Percentiles rank a stretch among this genome's conserved stretches.
phyloP scores from a whole-genome alignment of 139 green algal genomes.

The Bryopsis sp. region DNA sequence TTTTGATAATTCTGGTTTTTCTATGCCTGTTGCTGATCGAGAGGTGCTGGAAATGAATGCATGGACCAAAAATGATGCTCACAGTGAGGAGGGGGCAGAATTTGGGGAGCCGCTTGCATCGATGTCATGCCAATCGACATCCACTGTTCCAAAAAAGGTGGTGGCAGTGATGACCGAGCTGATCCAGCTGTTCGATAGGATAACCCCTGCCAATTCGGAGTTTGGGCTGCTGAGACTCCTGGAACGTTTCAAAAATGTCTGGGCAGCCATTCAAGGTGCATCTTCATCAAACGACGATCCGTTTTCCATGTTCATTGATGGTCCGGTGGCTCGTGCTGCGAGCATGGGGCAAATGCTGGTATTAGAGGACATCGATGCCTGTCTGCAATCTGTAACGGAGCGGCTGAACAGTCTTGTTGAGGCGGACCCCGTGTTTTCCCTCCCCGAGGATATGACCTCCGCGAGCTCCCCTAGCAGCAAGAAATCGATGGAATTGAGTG shows the following conservation, averaged over 20 bases:
- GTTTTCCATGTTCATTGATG: conserved; percentile 32
- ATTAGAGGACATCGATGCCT: conserved; percentile 31
- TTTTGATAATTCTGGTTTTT: too few species aligned
- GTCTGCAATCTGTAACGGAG: conserved; percentile 30
- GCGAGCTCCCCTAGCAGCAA: not conserved
- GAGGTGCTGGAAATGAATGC: too few species aligned
- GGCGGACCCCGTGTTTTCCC: conserved; percentile 24
- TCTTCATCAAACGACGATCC: not conserved
- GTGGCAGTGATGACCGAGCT: too few species aligned
- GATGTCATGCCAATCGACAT: too few species aligned
- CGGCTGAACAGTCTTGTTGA: conserved; percentile 35
- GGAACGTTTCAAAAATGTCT: not conserved
- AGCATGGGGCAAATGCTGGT: conserved; percentile 26
- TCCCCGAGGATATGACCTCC: conserved; percentile 26
- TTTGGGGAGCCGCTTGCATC: too few species aligned
- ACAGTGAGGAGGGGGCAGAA: too few species aligned
- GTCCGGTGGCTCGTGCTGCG: conserved; percentile 24
- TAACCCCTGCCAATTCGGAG: not conserved
- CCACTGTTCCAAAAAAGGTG: too few species aligned
- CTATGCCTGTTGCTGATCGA: too few species aligned
- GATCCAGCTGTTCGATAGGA: too few species aligned
- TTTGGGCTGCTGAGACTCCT: not conserved
- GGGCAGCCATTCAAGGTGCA: not conserved
- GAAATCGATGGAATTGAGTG: not conserved
- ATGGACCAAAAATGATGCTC: too few species aligned